Evolutionary conservation across 495 filamentous ascomycete genomes (phyloP).

Genomic region (Talaromyces liani): DNA sequence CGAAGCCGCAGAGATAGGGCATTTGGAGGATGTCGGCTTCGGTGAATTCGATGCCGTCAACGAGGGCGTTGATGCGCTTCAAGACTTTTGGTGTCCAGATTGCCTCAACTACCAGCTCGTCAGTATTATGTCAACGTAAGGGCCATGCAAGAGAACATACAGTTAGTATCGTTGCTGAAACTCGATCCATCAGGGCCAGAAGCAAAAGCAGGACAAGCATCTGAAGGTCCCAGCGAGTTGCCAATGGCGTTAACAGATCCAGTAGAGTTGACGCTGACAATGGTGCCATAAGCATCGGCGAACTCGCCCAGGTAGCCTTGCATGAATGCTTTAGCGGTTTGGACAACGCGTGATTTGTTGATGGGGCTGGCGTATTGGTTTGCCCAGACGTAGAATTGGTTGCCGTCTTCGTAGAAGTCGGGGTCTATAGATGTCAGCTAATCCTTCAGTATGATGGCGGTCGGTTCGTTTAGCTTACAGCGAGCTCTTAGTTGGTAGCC

Average conservation of each 20-base stretch:
- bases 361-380: slow-evolving; percentile 50
- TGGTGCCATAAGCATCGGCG: slow-evolving; percentile 34
- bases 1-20: slow-evolving; percentile 55
- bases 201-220: slow-evolving; percentile 45
- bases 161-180: slow-evolving; percentile 35
- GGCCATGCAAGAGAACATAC: slow-evolving; percentile 10
- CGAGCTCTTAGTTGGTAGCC: slow-evolving; percentile 4
- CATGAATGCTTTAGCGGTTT: slow-evolving; percentile 34
- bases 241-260: slow-evolving; percentile 32
- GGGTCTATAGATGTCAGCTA: slow-evolving; percentile 32
- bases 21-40: slow-evolving; percentile 43
- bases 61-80: slow-evolving; percentile 37
- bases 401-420: slow-evolving; percentile 46
- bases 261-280: slow-evolving; percentile 44
- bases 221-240: slow-evolving; percentile 49
- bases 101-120: slow-evolving; percentile 23
- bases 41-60: slow-evolving; percentile 42
- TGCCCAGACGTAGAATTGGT: slow-evolving; percentile 47
- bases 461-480: slow-evolving; percentile 8
- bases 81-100: slow-evolving; percentile 45
- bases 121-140: neutral
- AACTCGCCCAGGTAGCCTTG: slow-evolving; percentile 44
- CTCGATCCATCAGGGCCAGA: slow-evolving; percentile 36
- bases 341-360: slow-evolving; percentile 33
- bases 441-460: slow-evolving; percentile 13